A percentile compares a stretch with the other conserved stretches of the same genome.
phyloP scores from a whole-genome alignment of 208 protist species.

The Trypanosoma avium region DNA sequence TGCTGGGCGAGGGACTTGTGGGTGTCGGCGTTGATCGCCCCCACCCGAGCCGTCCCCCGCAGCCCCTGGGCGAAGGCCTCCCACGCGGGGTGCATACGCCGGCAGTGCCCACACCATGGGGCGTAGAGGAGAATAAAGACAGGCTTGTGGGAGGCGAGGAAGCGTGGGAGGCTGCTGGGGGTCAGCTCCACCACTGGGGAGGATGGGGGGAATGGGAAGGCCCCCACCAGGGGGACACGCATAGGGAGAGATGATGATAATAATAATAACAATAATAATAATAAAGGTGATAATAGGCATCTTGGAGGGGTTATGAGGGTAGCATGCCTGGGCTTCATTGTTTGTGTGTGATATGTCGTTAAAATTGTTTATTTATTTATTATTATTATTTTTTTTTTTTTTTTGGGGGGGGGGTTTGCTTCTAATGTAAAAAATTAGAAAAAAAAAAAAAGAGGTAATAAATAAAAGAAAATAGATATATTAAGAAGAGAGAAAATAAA shows the following conservation, averaged over 20 bases:
- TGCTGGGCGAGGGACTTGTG: constrained; percentile 61
- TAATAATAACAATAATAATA: too few relatives aligned
- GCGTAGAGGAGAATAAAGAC: constrained; percentile 93
- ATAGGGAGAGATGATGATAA: too few relatives aligned
- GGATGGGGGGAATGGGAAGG: constrained; percentile 58
- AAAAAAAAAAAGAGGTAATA: too few relatives aligned
- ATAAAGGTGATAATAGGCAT: too few relatives aligned
- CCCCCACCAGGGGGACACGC: too few relatives aligned
- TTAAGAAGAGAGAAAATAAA: background rate
- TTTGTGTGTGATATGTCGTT: too few relatives aligned
- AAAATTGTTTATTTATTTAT: too few relatives aligned
- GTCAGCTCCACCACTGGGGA: constrained; percentile 80
- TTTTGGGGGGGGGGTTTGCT: too few relatives aligned
- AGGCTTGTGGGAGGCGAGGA: constrained; percentile 89
- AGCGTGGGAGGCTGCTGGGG: constrained; percentile 47
- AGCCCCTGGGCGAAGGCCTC: constrained; percentile 76
- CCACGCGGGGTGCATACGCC: constrained; percentile 85
- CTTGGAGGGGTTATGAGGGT: too few relatives aligned
- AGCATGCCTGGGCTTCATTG: too few relatives aligned
- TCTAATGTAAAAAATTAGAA: too few relatives aligned
- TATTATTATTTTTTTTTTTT: too few relatives aligned
- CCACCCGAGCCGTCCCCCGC: constrained; percentile 81
- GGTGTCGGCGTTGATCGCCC: constrained; percentile 81
- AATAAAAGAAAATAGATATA: background rate
- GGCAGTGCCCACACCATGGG: constrained; percentile 97